Conservation (phyloP, 495 filamentous ascomycete genomes). For the Cudoniella acicularis region DNA sequence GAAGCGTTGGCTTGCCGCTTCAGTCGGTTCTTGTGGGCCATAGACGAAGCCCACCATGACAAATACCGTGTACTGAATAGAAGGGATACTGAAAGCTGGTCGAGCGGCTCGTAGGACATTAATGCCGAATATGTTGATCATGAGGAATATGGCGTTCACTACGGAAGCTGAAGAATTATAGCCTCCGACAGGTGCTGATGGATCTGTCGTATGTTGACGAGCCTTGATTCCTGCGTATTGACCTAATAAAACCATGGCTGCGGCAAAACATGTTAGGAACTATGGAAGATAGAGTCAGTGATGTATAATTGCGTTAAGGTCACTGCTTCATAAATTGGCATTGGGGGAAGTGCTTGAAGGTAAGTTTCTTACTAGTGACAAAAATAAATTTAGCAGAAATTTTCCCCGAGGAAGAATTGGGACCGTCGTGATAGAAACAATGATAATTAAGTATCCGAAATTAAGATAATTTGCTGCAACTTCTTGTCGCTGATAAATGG, state of each 20-base stretch:
- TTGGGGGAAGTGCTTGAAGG: no score
- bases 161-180: conserved; percentile 1
- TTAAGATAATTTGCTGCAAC: not conserved
- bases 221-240: conserved; percentile 1
- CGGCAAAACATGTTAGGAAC: not conserved
- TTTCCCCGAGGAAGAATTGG: conserved; percentile 2
- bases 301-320: no score
- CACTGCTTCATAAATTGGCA: no score
- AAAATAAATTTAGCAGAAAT: not conserved
- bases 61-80: not conserved
- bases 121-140: not conserved
- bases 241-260: not conserved
- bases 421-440: not conserved
- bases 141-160: not conserved
- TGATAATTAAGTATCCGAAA: conserved; percentile 1
- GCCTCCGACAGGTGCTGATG: not conserved
- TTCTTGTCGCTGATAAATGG: not conserved
- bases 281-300: not conserved
- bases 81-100: not conserved
- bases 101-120: not conserved
- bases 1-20: not conserved
- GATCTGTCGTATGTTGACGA: conserved; percentile 1
- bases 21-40: not conserved
- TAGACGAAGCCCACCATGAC: not conserved
- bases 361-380: not conserved